Percentiles rank a stretch among this genome's conserved stretches.
These are phyloP conservation scores for Nakazawaea pomicola DNA, from an alignment of 805 yeast genomes.

Conservation along the genomic window DNA sequence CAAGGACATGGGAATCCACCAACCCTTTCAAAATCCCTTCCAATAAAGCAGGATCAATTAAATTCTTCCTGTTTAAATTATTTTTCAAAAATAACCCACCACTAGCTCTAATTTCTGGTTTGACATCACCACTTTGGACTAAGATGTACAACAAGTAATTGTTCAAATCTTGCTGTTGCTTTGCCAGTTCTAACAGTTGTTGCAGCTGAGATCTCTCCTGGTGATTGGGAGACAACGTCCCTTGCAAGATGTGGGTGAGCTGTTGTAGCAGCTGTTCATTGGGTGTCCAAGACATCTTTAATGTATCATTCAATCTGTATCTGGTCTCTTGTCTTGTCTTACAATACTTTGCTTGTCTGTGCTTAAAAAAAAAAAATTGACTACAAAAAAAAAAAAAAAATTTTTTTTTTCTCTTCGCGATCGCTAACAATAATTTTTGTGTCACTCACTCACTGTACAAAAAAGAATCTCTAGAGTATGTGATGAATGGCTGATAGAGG, in stretches of 20 bases:
- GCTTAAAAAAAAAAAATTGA: neutral
- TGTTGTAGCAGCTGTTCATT: slow-evolving; percentile 57
- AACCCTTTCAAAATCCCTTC: slow-evolving; percentile 40
- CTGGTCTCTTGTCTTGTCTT: neutral
- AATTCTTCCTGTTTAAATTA: slow-evolving; percentile 40
- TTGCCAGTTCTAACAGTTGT: slow-evolving; percentile 66
- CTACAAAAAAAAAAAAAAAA: slow-evolving; percentile 2
- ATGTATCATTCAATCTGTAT: neutral
- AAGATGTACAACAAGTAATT: slow-evolving; percentile 74
- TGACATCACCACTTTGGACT: slow-evolving; percentile 42
- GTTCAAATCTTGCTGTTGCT: slow-evolving; percentile 68
- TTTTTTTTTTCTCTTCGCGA: neutral
- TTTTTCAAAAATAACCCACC: slow-evolving; percentile 87
- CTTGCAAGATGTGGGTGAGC: slow-evolving; percentile 58
- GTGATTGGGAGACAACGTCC: slow-evolving; percentile 62
- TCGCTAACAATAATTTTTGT: too few relatives aligned
- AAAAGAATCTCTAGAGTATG: neutral
- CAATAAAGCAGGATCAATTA: slow-evolving; percentile 29
- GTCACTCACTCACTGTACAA: too few relatives aligned
- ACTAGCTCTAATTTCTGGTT: slow-evolving; percentile 62
- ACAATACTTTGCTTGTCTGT: neutral
- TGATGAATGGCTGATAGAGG: neutral
- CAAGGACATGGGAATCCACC: slow-evolving; percentile 47
- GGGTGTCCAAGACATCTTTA: slow-evolving; percentile 62
- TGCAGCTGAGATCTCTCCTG: slow-evolving; percentile 61